Percentiles rank a stretch among this genome's conserved stretches.
Conservation (phyloP, 257 asterid species). For the Solanum rostratum region DNA sequence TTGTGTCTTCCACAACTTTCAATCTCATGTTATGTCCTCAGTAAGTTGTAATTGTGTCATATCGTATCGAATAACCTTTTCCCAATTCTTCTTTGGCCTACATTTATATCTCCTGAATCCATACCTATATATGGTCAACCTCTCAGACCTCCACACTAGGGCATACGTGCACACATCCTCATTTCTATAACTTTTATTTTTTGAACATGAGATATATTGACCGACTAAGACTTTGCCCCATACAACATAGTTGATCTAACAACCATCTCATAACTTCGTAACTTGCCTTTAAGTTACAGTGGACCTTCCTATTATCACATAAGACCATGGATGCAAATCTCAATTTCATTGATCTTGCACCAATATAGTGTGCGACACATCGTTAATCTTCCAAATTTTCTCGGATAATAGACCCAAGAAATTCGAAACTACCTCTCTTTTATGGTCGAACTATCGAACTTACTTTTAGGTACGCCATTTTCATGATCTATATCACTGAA, state of each 20-base stretch:
- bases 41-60: neutral
- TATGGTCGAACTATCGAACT: neutral
- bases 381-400: neutral
- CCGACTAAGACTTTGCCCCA: neutral
- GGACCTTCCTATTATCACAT: neutral
- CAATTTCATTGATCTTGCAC: neutral
- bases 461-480: too few relatives aligned
- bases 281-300: neutral
- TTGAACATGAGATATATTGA: neutral
- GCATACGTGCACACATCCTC: neutral
- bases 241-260: neutral
- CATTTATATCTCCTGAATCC: neutral
- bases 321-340: neutral
- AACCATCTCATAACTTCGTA: neutral
- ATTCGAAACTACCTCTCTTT: neutral
- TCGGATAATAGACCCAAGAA: neutral
- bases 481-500: neutral
- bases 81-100: neutral
- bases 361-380: neutral
- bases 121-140: neutral
- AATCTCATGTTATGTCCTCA: neutral
- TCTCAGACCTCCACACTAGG: neutral
- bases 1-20: neutral
- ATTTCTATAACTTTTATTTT: too few relatives aligned
- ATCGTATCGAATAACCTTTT: neutral